Percentiles rank a stretch among this genome's conserved stretches.
Conservation (phyloP, 768 basidiomycete genomes). For the Agaricus subrufescens region DNA sequence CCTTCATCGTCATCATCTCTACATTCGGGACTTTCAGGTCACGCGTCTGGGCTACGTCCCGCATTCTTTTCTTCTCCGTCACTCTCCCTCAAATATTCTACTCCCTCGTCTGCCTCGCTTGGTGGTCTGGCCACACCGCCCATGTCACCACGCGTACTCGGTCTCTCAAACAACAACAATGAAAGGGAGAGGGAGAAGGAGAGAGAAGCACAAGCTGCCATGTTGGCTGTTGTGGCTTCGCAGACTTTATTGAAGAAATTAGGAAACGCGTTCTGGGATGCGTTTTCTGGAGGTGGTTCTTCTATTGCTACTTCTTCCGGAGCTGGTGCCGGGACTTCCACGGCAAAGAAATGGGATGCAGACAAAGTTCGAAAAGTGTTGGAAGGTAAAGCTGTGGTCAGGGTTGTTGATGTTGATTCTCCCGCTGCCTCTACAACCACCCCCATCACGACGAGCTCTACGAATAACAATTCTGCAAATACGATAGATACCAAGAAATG, state of each 20-base stretch:
- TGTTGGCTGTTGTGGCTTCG: slow-evolving; percentile 70
- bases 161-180: neutral
- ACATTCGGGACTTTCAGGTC: slow-evolving; percentile 10
- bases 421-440: slow-evolving; percentile 12
- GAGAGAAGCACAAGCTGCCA: slow-evolving; percentile 35
- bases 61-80: slow-evolving; percentile 9
- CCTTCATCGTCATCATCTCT: no score
- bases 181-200: slow-evolving; percentile 26
- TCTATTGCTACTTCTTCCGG: slow-evolving; percentile 21
- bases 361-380: slow-evolving; percentile 80
- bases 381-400: slow-evolving; percentile 77
- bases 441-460: neutral
- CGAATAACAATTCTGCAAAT: neutral
- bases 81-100: neutral
- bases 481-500: slow-evolving; percentile 11
- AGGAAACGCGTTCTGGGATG: slow-evolving; percentile 82
- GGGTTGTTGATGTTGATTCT: slow-evolving; percentile 72
- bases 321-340: slow-evolving; percentile 9
- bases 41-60: slow-evolving; percentile 9
- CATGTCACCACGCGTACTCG: neutral
- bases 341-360: slow-evolving; percentile 41
- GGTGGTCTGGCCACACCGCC: slow-evolving; percentile 2
- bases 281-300: slow-evolving; percentile 57
- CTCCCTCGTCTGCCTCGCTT: neutral
- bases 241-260: slow-evolving; percentile 72